Conservation (phyloP, 1,139 yeast genomes). For the Magnusiomyces sp. region DNA sequence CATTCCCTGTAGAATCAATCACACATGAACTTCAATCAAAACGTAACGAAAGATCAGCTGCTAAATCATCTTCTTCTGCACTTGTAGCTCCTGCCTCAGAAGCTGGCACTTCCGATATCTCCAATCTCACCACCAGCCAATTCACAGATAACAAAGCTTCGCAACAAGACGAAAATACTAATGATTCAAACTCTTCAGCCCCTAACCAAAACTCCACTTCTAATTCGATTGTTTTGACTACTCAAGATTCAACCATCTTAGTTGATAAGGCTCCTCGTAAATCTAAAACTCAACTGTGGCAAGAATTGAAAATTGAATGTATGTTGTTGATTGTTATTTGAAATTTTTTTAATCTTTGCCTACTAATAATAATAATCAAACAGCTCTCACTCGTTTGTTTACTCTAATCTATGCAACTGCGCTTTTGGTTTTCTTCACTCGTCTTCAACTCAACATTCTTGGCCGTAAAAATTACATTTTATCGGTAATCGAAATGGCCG, state of each 20-base stretch:
- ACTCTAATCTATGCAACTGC: slow-evolving; percentile 64
- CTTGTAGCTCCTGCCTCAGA: too few species aligned
- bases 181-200: slow-evolving; percentile 6
- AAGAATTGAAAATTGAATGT: slow-evolving; percentile 57
- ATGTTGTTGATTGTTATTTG: slow-evolving; percentile 1
- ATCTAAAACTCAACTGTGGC: slow-evolving; percentile 76
- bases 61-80: slow-evolving; percentile 16
- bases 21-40: slow-evolving; percentile 63
- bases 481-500: slow-evolving; percentile 64
- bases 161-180: neutral
- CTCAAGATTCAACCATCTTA: too few species aligned
- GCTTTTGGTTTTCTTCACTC: slow-evolving; percentile 62
- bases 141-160: slow-evolving; percentile 19
- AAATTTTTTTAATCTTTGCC: neutral
- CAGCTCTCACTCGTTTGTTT: slow-evolving; percentile 58
- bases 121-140: slow-evolving; percentile 26
- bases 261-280: slow-evolving; percentile 20
- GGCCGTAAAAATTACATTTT: slow-evolving; percentile 81
- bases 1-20: slow-evolving; percentile 63
- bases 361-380: too few species aligned
- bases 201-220: slow-evolving; percentile 5
- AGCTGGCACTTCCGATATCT: slow-evolving; percentile 20
- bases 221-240: slow-evolving; percentile 7
- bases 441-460: slow-evolving; percentile 78
- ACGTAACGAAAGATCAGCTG: slow-evolving; percentile 33